Evolutionary conservation across 2,329 filamentous ascomycete species (phyloP), one percentile per base, ranked within the genome.

Genomic region (Mycosphaerella arachidis): DNA sequence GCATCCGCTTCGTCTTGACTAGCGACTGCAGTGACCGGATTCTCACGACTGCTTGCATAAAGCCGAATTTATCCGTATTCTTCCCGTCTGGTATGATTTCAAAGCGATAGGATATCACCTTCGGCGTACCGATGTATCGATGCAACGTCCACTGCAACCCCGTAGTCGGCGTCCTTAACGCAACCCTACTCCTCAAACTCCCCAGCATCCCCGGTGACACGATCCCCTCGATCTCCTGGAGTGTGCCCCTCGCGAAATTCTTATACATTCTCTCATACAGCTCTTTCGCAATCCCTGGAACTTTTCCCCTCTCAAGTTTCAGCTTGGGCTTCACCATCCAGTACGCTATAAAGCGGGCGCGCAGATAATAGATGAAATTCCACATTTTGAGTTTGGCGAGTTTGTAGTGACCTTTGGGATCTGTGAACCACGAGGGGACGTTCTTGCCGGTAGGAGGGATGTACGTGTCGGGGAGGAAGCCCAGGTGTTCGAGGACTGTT

Each of bases 251-350:
- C 27, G 80, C 79, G 62, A 82, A 79, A 24, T 76, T 72, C 27
- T 66, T 73, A 67, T 81, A 82, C 76, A 82, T 78, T 29, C 69
- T 62, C 50, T 71, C 61, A 59, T 82, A 79, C n/a, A 82, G 70
- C 8, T 72, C 64, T 45, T 70, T 69, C 10, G 75, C 78, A 43
- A 76, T 70, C 9, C 65, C 55, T 18, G 75, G 73, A 43, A 77
- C 70, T 46, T 74, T 67, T 24, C 62, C 64, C 27, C 75, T 57
- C 73, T 75, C 53, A 8, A 63, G 56, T 30, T 63, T 61, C 16
- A 63, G 18, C 6, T 53, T 50, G 5, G 65, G 62, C 31, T 59
- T 66, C 12, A 62, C 54, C 46, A 52, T 37, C 57, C 60, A 65
- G 40, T 50, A 63, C 13, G 63, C 57, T 48, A 55, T 59, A 24